phyloP scores from a whole-genome alignment of 2,329 filamentous ascomycete species.

The Sporothrix brasiliensis region DNA sequence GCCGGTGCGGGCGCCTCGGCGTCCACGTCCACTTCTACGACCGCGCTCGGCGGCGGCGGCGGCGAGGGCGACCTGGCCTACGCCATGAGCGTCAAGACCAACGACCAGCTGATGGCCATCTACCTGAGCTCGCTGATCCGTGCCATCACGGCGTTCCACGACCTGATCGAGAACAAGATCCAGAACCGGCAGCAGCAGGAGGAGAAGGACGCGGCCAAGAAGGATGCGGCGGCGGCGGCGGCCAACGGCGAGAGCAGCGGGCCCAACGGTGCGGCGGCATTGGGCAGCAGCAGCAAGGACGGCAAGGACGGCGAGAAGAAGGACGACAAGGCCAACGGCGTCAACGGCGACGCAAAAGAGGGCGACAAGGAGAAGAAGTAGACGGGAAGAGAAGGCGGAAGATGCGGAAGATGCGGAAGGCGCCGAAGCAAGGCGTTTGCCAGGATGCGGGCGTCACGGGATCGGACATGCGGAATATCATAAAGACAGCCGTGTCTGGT shows the following conservation, averaged over 20 bases:
- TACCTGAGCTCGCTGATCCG: constrained; percentile 96
- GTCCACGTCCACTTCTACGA: constrained; percentile 51
- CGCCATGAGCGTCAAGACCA: constrained; percentile 98
- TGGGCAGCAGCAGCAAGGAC: constrained; percentile 54
- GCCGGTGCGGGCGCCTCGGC: constrained; percentile 53
- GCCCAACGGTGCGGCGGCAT: constrained; percentile 45
- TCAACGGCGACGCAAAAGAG: constrained; percentile 47
- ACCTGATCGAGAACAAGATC: constrained; percentile 99
- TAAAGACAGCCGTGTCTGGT: constrained; percentile 4
- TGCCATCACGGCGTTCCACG: constrained; percentile 98
- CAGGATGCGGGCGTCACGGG: not conserved
- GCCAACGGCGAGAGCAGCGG: constrained; percentile 46
- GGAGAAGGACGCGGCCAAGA: constrained; percentile 84
- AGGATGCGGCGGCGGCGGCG: constrained; percentile 49
- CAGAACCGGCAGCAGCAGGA: constrained; percentile 97
- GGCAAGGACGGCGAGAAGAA: constrained; percentile 55
- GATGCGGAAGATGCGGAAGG: no score
- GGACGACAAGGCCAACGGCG: constrained; percentile 46
- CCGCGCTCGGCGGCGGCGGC: constrained; percentile 41
- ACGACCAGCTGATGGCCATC: constrained; percentile 98
- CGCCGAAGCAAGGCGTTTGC: not conserved
- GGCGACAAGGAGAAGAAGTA: constrained; percentile 47
- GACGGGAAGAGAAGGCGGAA: not conserved
- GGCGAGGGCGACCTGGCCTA: constrained; percentile 83
- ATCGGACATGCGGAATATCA: not conserved